Base-by-base conservation (phyloP, 352 stramenopile species). In the Achlya hypogyna region DNA sequence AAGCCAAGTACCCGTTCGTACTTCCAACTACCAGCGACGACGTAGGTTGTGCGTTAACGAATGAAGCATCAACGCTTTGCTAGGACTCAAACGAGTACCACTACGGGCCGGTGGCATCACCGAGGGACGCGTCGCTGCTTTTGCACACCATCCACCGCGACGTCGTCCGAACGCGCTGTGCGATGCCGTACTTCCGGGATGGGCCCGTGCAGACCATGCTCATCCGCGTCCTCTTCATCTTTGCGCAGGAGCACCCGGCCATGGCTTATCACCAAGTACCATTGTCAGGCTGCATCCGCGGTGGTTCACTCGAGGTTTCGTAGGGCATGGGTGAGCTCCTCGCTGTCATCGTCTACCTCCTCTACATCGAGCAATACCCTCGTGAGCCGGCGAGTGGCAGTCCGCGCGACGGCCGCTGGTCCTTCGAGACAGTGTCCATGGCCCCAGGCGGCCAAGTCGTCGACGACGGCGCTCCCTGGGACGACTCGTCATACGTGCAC, bases 281-380 rank as follows among this genome's bases (percentile, higher is more conserved):
- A n/a, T 40, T 27, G 22, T 1, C 16, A 23, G 32, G 5, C 6
- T 31, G 6, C 6, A 2, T 56, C 49, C n/a, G 2, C n/a, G 1
- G n/a, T 16, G 12, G 27, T 62, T 1, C 5, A 16, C 51, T 29
- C 2, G 3, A 16, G 4, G 27, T 63, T 10, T 8, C 3, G n/a
- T 63, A 84, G 74, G 83, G 81, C 45, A 92, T 92, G 81, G 77
- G 83, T 1, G 83, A 92, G 25, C 53, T 92, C n/a, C 71, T 92
- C 2, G 83, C 83, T 4, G 86, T 79, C 1, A 68, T 92, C 2
- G 73, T 89, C 14, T 90, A 92, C 56, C 40, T 89, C 32, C 69
- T 90, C 20, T 69, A 90, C 45, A 74, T 89, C 47, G 83, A 91
- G 51, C 78, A 89, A 34, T 91, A 79, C 76, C 72, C 78, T 1